Evolutionary conservation across 495 filamentous ascomycete species (phyloP).

Genomic region (Clavariopsis aquatica): DNA sequence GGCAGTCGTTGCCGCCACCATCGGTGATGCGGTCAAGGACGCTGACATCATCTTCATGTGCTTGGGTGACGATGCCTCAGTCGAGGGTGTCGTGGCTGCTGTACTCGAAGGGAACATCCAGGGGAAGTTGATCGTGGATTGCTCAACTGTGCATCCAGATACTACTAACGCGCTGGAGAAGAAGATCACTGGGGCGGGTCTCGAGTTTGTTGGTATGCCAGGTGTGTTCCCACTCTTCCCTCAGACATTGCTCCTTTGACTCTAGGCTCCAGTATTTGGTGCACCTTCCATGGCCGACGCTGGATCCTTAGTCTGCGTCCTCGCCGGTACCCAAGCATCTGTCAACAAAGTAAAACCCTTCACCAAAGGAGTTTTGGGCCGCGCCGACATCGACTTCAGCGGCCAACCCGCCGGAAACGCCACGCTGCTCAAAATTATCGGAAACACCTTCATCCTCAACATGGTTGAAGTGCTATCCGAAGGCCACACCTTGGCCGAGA

Average conservation of each 20-base stretch:
- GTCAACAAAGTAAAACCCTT: constrained; percentile 71
- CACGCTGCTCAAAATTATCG: constrained; percentile 73
- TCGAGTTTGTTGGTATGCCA: constrained; percentile 75
- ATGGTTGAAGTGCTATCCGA: constrained; percentile 80
- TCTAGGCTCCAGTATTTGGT: constrained; percentile 65
- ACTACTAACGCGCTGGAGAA: constrained; percentile 67
- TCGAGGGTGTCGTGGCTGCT: constrained; percentile 57
- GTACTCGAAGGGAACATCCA: constrained; percentile 52
- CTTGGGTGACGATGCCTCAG: constrained; percentile 75
- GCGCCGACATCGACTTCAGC: constrained; percentile 68
- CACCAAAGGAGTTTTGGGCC: constrained; percentile 75
- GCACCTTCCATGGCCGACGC: constrained; percentile 76
- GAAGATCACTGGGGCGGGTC: constrained; percentile 58
- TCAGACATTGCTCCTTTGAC: not conserved
- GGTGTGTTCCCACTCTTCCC: constrained; percentile 36
- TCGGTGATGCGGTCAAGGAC: constrained; percentile 64
- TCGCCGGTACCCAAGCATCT: constrained; percentile 64
- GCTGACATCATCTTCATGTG: constrained; percentile 84
- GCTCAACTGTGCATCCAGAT: constrained; percentile 84
- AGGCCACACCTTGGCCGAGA: constrained; percentile 75
- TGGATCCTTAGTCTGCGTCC: constrained; percentile 73
- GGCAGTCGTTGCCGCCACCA: constrained; percentile 58
- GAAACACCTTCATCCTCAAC: constrained; percentile 83
- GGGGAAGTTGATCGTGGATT: constrained; percentile 79
- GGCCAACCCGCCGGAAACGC: constrained; percentile 61